Evolutionary conservation across 208 protist species (phyloP), one percentile per base, ranked within the genome.

Genomic region (Trypanosoma avium): DNA sequence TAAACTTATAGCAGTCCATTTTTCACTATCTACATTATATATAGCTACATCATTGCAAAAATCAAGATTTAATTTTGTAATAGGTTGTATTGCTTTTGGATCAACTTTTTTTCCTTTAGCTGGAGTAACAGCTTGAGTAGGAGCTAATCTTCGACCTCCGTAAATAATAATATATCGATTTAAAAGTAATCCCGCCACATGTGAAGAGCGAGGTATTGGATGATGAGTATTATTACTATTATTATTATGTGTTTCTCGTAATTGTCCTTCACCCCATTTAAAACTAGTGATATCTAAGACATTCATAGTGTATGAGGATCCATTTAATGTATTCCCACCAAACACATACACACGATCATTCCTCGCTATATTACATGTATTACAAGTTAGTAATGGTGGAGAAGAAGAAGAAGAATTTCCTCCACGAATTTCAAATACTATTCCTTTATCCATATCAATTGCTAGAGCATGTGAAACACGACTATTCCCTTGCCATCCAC

Each of bases 161-260:
- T 83, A 71, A 29, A 92, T 43, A 43, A 92, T 45, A 29, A 94
- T 65, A 66, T 82, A 90, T 3, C 85, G 82, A n/a, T 84, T 61
- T 26, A 62, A 54, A 26, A 94, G 72, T 40, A 65, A 59, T 52
- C 73, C 78, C n/a, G 82, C 78, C 17, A 76, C 72, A 71, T 90
- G 83, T 2, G 79, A 80, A 8, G 84, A 79, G 22, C 85, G 82
- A 3, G 82, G 67, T 4, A 67, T 47, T n/a, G 86, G 82, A 12
- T 9, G n/a, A n/a, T n/a, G n/a, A n/a, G n/a, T n/a, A n/a, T n/a
- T n/a, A n/a, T n/a, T n/a, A n/a, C n/a, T n/a, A n/a, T n/a, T n/a
- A n/a, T n/a, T n/a, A 5, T 21, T 12, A 38, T 38, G 48, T n/a
- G 3, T 8, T 17, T 24, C 6, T 49, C 22, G 29, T 38, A 30